phyloP scores from a whole-genome alignment of 2,329 filamentous ascomycete genomes.

The Chaetomiaceae sp. region DNA sequence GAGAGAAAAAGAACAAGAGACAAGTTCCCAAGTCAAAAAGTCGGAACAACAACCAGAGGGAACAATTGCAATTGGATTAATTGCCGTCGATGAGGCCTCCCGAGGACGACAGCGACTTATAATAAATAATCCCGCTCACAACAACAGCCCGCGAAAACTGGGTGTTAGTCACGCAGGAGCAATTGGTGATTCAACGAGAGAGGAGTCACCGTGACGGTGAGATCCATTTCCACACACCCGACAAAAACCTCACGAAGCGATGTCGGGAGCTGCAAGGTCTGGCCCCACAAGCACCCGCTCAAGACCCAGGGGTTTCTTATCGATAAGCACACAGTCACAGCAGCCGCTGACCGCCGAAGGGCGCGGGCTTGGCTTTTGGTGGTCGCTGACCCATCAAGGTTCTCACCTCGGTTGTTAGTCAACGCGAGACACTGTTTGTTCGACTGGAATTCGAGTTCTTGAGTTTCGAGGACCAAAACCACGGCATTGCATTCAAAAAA shows the following conservation, averaged over 20 bases:
- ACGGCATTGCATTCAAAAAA: too few relatives aligned
- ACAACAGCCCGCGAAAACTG: neutral
- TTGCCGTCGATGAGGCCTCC: neutral
- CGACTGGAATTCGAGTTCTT: too few relatives aligned
- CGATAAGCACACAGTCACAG: slow-evolving; percentile 17
- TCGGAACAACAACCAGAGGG: too few relatives aligned
- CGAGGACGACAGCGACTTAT: neutral
- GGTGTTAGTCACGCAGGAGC: slow-evolving; percentile 2
- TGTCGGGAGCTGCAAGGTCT: slow-evolving; percentile 8
- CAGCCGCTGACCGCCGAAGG: too few relatives aligned
- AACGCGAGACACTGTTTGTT: too few relatives aligned
- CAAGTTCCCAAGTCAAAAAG: too few relatives aligned
- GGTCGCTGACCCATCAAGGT: slow-evolving; percentile 14
- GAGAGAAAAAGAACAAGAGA: too few relatives aligned
- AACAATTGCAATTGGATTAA: too few relatives aligned
- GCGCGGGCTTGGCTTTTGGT: too few relatives aligned
- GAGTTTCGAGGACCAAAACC: too few relatives aligned
- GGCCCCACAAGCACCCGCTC: slow-evolving; percentile 1
- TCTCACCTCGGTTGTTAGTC: neutral
- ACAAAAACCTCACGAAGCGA: slow-evolving; percentile 12
- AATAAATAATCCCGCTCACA: too few relatives aligned
- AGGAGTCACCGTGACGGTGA: neutral
- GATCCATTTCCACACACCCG: neutral
- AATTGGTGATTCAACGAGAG: neutral
- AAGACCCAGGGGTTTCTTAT: slow-evolving; percentile 2